Percentiles rank a stretch among this genome's conserved stretches.
Conservation (phyloP, 2,329 filamentous ascomycete species). For the Exutisphaerella laricina region DNA sequence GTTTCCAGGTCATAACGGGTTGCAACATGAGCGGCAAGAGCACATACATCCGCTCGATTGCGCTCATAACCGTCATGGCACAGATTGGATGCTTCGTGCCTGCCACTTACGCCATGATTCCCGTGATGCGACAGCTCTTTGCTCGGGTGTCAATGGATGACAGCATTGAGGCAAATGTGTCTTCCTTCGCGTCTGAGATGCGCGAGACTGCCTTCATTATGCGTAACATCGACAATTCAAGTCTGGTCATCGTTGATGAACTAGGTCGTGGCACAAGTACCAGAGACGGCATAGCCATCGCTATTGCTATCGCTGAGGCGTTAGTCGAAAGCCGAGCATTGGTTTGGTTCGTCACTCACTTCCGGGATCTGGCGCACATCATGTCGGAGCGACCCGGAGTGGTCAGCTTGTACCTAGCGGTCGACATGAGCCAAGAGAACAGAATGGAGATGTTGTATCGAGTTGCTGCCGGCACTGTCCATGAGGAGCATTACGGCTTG, state of each 20-base stretch:
- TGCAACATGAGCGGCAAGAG: conserved; percentile 99
- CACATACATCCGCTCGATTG: conserved; percentile 83
- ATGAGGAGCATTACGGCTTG: conserved; percentile 77
- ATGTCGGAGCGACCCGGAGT: conserved; percentile 71
- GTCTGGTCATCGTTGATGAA: conserved; percentile 74
- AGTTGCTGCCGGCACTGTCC: conserved; percentile 64
- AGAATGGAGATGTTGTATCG: conserved; percentile 86
- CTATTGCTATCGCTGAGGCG: conserved; percentile 82
- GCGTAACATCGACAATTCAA: conserved; percentile 66
- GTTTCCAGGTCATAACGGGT: conserved; percentile 90
- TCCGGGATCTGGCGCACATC: conserved; percentile 72
- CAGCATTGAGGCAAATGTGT: conserved; percentile 82
- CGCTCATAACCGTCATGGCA: conserved; percentile 84
- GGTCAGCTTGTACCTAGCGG: conserved; percentile 72
- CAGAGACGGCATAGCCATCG: conserved; percentile 80
- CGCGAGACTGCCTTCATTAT: conserved; percentile 91
- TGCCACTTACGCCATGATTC: conserved; percentile 73
- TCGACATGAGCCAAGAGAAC: conserved; percentile 50
- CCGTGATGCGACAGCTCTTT: conserved; percentile 77
- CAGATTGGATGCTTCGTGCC: conserved; percentile 91
- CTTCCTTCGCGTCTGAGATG: conserved; percentile 94
- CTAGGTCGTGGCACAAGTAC: conserved; percentile 87
- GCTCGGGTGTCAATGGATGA: conserved; percentile 83
- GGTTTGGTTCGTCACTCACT: conserved; percentile 94
- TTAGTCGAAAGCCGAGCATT: conserved; percentile 70